A percentile compares a stretch with the other conserved stretches of the same genome.
Evolutionary conservation across 2,329 filamentous ascomycete genomes (phyloP).

Genomic region (Cordyceps fumosorosea): DNA sequence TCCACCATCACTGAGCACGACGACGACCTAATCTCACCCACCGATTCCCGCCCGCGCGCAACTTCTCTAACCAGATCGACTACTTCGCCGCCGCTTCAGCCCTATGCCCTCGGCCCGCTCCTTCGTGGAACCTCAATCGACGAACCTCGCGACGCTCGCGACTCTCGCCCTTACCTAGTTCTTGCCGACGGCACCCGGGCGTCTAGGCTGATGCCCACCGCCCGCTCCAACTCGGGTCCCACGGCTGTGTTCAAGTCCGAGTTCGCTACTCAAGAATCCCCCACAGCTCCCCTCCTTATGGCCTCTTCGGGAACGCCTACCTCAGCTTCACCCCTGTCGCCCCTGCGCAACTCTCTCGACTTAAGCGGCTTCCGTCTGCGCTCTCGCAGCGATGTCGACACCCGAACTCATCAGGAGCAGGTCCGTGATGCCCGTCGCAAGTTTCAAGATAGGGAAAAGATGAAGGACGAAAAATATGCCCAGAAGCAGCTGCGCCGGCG

Average conservation of each 20-base stretch:
- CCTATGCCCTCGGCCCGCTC: conserved; percentile 14
- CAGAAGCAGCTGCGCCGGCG: conserved; percentile 51
- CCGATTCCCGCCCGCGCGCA: conserved; percentile 8
- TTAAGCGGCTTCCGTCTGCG: conserved; percentile 51
- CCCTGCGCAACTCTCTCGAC: conserved; percentile 54
- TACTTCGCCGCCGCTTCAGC: background rate
- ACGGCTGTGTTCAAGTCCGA: background rate
- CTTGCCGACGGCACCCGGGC: conserved; percentile 27
- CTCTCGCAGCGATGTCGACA: conserved; percentile 53
- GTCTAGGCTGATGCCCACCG: conserved; percentile 19
- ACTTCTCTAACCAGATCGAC: conserved; percentile 11
- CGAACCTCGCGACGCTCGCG: conserved; percentile 19
- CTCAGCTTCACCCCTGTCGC: conserved; percentile 37
- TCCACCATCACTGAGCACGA: conserved; percentile 47
- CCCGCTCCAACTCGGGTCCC: conserved; percentile 23
- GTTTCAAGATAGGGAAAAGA: conserved; percentile 55
- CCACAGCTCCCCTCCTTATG: conserved; percentile 20
- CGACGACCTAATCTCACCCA: conserved; percentile 33
- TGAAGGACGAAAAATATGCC: conserved; percentile 57
- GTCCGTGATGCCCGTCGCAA: conserved; percentile 56
- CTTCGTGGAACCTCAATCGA: conserved; percentile 14
- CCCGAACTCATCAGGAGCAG: conserved; percentile 46
- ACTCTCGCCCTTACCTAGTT: conserved; percentile 22
- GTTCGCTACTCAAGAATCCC: conserved; percentile 23
- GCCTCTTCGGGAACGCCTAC: conserved; percentile 20